Conservation (phyloP, 2,329 filamentous ascomycete species). For the Chrysosphaeria jannelii region DNA sequence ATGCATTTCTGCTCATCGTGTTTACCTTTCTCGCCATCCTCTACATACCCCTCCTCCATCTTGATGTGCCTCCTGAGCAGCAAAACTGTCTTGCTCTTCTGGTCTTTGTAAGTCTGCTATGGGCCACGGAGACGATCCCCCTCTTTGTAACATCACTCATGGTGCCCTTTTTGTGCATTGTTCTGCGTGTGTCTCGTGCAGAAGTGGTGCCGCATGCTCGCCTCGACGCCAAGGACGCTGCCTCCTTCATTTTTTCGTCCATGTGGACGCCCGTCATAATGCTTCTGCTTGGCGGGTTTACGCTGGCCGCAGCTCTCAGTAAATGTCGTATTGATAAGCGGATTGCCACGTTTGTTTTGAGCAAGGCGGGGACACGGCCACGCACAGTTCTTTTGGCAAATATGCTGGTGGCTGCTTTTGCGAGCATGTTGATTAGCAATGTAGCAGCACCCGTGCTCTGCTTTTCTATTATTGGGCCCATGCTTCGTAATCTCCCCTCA, state of each 20-base stretch:
- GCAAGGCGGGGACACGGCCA: conserved; percentile 80
- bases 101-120: conserved; percentile 73
- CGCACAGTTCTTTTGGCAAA: conserved; percentile 77
- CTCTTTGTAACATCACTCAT: conserved; percentile 86
- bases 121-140: conserved; percentile 95
- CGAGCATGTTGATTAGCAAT: conserved; percentile 98
- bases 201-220: conserved; percentile 37
- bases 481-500: conserved; percentile 70
- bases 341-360: conserved; percentile 83
- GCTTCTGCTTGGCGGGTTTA: conserved; percentile 86
- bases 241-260: conserved; percentile 59
- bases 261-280: conserved; percentile 99
- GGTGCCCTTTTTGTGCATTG: conserved; percentile 76
- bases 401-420: conserved; percentile 94
- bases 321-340: conserved; percentile 97
- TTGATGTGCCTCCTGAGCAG: conserved; percentile 40
- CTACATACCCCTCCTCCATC: conserved; percentile 42
- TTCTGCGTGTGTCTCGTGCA: conserved; percentile 56
- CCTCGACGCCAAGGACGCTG: conserved; percentile 52
- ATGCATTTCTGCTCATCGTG: conserved; percentile 40
- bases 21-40: conserved; percentile 46
- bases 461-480: conserved; percentile 93
- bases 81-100: conserved; percentile 90
- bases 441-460: conserved; percentile 90
- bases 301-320: conserved; percentile 74